phyloP scores from a whole-genome alignment of 768 basidiomycete species.

The Hypsizygus marmoreus region DNA sequence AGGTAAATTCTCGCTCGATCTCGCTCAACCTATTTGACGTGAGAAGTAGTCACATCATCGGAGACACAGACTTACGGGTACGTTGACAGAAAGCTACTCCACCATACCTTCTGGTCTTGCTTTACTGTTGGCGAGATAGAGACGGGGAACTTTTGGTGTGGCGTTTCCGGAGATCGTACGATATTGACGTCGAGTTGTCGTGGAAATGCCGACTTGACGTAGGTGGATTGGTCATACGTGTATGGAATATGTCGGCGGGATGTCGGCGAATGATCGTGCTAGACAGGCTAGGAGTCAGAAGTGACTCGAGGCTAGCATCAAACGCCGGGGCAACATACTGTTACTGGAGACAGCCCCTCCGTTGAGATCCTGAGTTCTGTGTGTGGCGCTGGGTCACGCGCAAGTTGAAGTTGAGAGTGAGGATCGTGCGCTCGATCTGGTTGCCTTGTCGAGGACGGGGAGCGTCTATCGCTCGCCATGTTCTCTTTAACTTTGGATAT shows the following conservation, averaged over 20 bases:
- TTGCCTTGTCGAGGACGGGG: constrained; percentile 23
- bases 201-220: constrained; percentile 38
- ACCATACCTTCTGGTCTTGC: constrained; percentile 42
- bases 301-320: not conserved
- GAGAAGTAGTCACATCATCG: not conserved
- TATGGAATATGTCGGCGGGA: constrained; percentile 33
- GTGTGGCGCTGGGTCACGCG: constrained; percentile 17
- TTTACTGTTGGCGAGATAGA: constrained; percentile 36
- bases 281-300: constrained; percentile 11
- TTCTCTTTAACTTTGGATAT: constrained; percentile 41
- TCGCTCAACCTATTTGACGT: constrained; percentile 43
- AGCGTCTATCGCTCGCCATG: constrained; percentile 30
- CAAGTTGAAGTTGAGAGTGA: constrained; percentile 14
- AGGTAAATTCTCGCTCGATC: constrained; percentile 50
- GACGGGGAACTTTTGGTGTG: constrained; percentile 33
- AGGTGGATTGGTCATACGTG: constrained; percentile 38
- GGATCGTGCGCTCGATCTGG: constrained; percentile 24
- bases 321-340: constrained; percentile 24
- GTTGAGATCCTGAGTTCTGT: constrained; percentile 32
- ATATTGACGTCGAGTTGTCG: constrained; percentile 40
- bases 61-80: constrained; percentile 34
- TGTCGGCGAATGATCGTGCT: constrained; percentile 32
- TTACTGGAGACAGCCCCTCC: constrained; percentile 22
- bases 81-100: constrained; percentile 39
- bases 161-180: constrained; percentile 32